Conservation (phyloP, 225 moss, liverwort and hornwort genomes). For the Physcomitrellopsis africana region DNA sequence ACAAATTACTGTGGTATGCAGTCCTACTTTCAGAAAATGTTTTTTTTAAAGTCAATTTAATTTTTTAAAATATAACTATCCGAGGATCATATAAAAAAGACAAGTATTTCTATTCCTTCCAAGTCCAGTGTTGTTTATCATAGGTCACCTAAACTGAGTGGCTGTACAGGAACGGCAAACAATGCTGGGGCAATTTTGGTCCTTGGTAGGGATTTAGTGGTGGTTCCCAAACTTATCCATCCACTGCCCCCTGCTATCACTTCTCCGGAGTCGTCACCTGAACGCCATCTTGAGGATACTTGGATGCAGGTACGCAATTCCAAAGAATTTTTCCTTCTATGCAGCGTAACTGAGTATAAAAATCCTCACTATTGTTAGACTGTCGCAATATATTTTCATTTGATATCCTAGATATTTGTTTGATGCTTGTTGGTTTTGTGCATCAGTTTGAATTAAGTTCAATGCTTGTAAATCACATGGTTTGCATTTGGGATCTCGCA, state of each 20-base stretch:
- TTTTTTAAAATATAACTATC: too few relatives aligned
- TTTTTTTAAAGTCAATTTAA: background rate
- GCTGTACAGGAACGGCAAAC: slow-evolving; percentile 70
- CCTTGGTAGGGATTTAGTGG: slow-evolving; percentile 77
- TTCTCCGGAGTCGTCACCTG: slow-evolving; percentile 80
- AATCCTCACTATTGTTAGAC: background rate
- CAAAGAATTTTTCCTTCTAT: background rate
- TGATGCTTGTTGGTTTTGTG: background rate
- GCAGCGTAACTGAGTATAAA: background rate
- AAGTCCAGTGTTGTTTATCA: background rate
- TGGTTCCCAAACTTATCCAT: slow-evolving; percentile 89
- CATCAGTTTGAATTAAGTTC: background rate
- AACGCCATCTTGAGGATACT: slow-evolving; percentile 72
- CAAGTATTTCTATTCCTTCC: slow-evolving; percentile 15
- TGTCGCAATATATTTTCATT: background rate
- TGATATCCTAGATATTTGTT: background rate
- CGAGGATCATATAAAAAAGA: background rate
- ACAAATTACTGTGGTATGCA: slow-evolving; percentile 80
- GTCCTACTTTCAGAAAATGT: background rate
- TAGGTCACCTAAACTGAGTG: slow-evolving; percentile 12
- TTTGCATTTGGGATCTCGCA: slow-evolving; percentile 22
- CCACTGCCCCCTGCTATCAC: slow-evolving; percentile 74
- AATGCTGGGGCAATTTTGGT: slow-evolving; percentile 92
- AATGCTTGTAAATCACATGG: background rate
- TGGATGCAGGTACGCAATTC: slow-evolving; percentile 72